Base-by-base conservation (phyloP, 2,329 filamentous ascomycete species). In the Exophiala spinifera region DNA sequence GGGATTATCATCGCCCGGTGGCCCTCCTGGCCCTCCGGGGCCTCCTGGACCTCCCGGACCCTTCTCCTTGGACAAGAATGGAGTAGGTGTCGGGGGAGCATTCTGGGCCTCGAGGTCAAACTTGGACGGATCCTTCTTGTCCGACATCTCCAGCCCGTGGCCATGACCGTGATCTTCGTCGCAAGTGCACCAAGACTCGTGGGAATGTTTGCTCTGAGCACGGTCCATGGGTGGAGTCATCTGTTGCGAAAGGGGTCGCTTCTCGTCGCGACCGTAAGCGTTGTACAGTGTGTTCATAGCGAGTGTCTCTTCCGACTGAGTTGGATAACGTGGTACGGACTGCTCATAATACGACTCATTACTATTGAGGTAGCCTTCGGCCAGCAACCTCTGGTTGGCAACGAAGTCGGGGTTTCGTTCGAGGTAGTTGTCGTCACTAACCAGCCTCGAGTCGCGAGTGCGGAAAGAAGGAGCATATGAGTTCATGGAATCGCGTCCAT, bases 1-100 rank as follows among this genome's bases (percentile, higher is more conserved):
- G 65, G 85, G 82, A 82, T 83, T 53, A 34, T 51, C 46, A 19
- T 46, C 20, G 42, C 42, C 46, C 33, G 50, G 50, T 40, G 55
- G 57, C 4, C 57, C 57, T 25, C 51, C 51, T 7, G 55, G 51
- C 19, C 57, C 57, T 10, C 33, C 47, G 8, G 57, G 50, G 28
- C 49, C 46, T 36, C 55, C 58, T 21, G 57, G 50, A 31, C 49
- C 46, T 36, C 55, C 58, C 21, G 51, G 44, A 23, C 55, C 52
- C 33, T 59, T 57, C 53, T 63, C 59, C 37, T 62, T 56, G n/a
- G 58, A 46, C 21, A 63, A 44, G 46, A 63, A 62, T 20, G 61
- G 60, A 7, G 53, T 62, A 11, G 61, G 61, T 3, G 60, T 63
- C 3, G 59, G 31, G 21, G 61, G 61, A 15, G 50, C 55, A n/a